Percentiles rank a stretch among this genome's conserved stretches.
Conservation (phyloP, 2,329 filamentous ascomycete species). For the Alternaria dauci region DNA sequence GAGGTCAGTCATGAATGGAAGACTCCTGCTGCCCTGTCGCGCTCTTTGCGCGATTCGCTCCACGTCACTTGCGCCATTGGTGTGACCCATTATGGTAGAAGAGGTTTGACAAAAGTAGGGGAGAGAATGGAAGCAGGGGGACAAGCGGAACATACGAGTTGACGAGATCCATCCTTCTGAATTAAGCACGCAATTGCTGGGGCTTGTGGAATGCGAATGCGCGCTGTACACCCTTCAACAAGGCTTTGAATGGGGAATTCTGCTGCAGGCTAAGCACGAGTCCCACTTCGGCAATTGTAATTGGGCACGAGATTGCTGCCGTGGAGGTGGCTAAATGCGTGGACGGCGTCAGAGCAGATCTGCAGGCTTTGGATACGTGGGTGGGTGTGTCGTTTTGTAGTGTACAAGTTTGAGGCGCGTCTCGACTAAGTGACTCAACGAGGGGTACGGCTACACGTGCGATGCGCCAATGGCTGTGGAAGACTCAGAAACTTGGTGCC, state of each 20-base stretch:
- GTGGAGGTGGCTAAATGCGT: constrained; percentile 25
- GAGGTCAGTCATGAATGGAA: constrained; percentile 52
- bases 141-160: constrained; percentile 47
- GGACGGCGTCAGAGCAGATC: constrained; percentile 22
- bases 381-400: constrained; percentile 43
- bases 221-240: constrained; percentile 11
- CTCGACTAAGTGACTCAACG: constrained; percentile 34
- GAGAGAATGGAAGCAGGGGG: constrained; percentile 16
- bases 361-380: constrained; percentile 28
- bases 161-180: constrained; percentile 52
- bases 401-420: constrained; percentile 32
- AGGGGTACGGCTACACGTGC: constrained; percentile 38
- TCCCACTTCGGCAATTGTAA: constrained; percentile 36
- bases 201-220: constrained; percentile 29
- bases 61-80: constrained; percentile 31
- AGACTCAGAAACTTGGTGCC: not conserved
- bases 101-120: constrained; percentile 3
- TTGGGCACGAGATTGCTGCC: constrained; percentile 27
- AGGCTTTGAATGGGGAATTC: constrained; percentile 24
- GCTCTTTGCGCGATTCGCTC: constrained; percentile 32
- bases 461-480: constrained; percentile 31
- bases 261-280: constrained; percentile 28
- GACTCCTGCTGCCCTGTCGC: constrained; percentile 44
- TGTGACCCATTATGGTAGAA: constrained; percentile 33
- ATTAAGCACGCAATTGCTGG: constrained; percentile 34